Evolutionary conservation across 2,329 filamentous ascomycete species (phyloP).

Genomic region (Dothiorella sarmentorum): DNA sequence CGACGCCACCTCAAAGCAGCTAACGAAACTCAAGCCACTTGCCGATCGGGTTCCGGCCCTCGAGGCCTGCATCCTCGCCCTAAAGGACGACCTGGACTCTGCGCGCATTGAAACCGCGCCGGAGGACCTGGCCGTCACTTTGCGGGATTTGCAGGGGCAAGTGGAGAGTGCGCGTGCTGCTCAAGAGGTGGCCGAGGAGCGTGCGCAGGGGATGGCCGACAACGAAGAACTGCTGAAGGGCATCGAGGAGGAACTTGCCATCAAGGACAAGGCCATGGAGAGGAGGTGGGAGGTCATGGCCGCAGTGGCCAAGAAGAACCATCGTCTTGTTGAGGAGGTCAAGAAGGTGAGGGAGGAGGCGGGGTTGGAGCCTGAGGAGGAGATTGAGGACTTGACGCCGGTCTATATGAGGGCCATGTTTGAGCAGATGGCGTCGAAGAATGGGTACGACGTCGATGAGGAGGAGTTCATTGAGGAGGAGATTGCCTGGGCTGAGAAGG

Average conservation of each 20-base stretch:
- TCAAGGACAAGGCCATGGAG: too few relatives aligned
- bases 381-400: too few relatives aligned
- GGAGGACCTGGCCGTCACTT: fast-evolving
- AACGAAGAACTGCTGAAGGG: too few relatives aligned
- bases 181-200: not conserved
- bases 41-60: not conserved
- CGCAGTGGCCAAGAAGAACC: not conserved
- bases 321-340: not conserved
- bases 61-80: not conserved
- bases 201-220: not conserved
- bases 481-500: too few relatives aligned
- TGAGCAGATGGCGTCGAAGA: too few relatives aligned
- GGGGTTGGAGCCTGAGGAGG: not conserved
- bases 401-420: too few relatives aligned
- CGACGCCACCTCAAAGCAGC: not conserved
- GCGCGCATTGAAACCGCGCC: not conserved
- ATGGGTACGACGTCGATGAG: too few relatives aligned
- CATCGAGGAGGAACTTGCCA: too few relatives aligned
- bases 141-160: not conserved
- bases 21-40: not conserved
- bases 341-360: not conserved
- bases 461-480: too few relatives aligned
- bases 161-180: not conserved
- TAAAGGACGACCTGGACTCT: not conserved
- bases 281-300: too few relatives aligned